Evolutionary conservation across 176 grass and related monocot species (phyloP).

Genomic region (Ampelocalamus luodianensis): DNA sequence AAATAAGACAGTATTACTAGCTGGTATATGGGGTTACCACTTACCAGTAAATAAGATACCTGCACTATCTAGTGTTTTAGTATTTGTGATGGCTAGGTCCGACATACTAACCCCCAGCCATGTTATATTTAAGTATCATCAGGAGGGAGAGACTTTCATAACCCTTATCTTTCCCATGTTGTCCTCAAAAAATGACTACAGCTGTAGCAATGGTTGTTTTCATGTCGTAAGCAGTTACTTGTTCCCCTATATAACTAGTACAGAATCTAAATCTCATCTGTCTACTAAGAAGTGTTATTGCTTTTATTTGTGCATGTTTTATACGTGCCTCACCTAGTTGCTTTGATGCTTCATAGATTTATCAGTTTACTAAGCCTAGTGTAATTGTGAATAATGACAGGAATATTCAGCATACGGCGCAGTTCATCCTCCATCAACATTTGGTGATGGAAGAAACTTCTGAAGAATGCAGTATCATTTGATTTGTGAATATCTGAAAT

Average conservation of each 20-base stretch:
- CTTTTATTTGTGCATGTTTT: conserved; percentile 28
- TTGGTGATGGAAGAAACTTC: conserved; percentile 52
- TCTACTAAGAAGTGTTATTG: not conserved
- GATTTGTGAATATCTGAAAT: conserved; percentile 43
- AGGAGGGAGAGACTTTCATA: too few relatives aligned
- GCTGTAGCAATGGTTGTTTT: not conserved
- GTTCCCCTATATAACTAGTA: not conserved
- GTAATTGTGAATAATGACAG: conserved; percentile 28
- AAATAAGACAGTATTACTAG: conserved; percentile 21
- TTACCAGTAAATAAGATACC: not conserved
- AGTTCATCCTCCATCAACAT: conserved; percentile 47
- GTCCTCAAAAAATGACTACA: not conserved
- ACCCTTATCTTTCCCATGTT: not conserved
- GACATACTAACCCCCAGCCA: not conserved
- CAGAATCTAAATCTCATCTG: not conserved
- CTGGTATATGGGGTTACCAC: conserved; percentile 5
- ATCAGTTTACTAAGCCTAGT: not conserved
- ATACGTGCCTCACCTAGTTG: not conserved
- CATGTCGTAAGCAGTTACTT: not conserved
- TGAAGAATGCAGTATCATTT: conserved; percentile 46
- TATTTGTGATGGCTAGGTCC: conserved; percentile 15
- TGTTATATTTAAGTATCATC: conserved; percentile 20
- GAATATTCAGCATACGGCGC: conserved; percentile 45
- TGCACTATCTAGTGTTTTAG: not conserved
- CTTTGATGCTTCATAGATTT: not conserved